Conservation (phyloP, 1,284 basidiomycete species). For the Trichosporon inkin region DNA sequence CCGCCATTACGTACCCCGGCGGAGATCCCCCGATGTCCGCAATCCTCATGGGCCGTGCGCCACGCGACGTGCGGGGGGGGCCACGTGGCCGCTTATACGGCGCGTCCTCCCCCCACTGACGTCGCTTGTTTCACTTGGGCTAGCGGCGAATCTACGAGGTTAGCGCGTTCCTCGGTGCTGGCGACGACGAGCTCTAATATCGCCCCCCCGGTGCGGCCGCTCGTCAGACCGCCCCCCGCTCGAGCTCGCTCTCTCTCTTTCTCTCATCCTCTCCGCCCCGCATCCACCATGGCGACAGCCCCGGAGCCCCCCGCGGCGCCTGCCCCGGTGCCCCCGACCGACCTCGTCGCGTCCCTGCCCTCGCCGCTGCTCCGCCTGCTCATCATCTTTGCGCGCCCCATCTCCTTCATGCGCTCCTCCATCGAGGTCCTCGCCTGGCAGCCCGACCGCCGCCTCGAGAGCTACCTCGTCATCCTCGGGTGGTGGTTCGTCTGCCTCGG, state of each 20-base stretch:
- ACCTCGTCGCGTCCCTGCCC: constrained; percentile 45
- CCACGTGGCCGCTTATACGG: constrained; percentile 7
- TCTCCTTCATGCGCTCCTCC: constrained; percentile 54
- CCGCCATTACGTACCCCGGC: constrained; percentile 3
- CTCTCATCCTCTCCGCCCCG: neutral
- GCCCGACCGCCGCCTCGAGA: constrained; percentile 59
- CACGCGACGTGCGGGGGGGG: neutral
- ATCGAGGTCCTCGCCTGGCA: constrained; percentile 64
- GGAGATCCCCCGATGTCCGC: neutral
- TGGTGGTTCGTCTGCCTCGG: constrained; percentile 78
- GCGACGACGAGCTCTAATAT: neutral
- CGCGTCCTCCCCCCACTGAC: constrained; percentile 1
- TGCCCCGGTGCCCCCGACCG: constrained; percentile 17
- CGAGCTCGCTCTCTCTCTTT: neutral
- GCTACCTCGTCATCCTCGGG: constrained; percentile 61
- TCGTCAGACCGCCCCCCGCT: neutral
- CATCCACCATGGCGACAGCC: constrained; percentile 10
- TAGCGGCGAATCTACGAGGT: neutral
- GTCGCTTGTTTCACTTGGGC: neutral
- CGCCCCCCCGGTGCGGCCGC: neutral
- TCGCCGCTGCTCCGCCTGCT: constrained; percentile 48
- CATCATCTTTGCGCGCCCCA: constrained; percentile 54
- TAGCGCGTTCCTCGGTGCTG: neutral
- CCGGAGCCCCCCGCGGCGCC: constrained; percentile 5
- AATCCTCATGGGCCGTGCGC: neutral